Conservation (phyloP, 768 basidiomycete genomes). For the Tulasnella sp. region DNA sequence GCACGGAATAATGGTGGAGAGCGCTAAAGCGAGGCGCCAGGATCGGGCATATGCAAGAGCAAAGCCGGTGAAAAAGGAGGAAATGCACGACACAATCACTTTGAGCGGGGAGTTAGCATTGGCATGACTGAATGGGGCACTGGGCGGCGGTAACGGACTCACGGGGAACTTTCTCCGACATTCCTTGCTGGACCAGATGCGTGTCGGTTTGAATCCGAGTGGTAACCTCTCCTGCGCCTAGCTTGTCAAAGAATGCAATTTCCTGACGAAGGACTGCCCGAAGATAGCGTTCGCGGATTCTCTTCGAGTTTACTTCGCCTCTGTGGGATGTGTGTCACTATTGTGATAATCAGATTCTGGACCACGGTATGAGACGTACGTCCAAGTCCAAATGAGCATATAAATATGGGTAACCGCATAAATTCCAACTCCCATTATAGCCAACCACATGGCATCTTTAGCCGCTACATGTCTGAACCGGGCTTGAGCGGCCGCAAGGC, state of each 20-base stretch:
- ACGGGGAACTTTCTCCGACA: constrained; percentile 21
- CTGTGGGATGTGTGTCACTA: constrained; percentile 20
- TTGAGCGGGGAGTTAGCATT: not conserved
- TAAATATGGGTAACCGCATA: constrained; percentile 25
- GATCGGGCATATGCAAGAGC: constrained; percentile 27
- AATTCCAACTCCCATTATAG: constrained; percentile 28
- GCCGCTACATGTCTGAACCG: constrained; percentile 13
- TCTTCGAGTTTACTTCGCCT: constrained; percentile 28
- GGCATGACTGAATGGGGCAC: not conserved
- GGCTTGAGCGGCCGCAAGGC: not conserved
- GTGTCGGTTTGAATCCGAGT: constrained; percentile 31
- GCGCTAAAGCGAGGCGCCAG: constrained; percentile 32
- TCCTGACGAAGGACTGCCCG: constrained; percentile 28
- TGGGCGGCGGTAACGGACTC: not conserved
- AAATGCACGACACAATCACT: constrained; percentile 18
- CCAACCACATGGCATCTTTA: constrained; percentile 20
- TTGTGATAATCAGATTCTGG: not conserved
- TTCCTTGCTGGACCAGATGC: constrained; percentile 36
- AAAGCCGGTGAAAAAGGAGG: constrained; percentile 30
- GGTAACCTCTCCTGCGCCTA: constrained; percentile 33
- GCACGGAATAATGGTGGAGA: constrained; percentile 30
- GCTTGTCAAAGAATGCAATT: constrained; percentile 26
- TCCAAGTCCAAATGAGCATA: constrained; percentile 31
- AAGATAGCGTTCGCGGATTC: constrained; percentile 23
- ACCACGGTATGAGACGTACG: constrained; percentile 7